Conservation (phyloP, 225 moss, liverwort and hornwort species). For the Pseudoscleropodium purum region DNA sequence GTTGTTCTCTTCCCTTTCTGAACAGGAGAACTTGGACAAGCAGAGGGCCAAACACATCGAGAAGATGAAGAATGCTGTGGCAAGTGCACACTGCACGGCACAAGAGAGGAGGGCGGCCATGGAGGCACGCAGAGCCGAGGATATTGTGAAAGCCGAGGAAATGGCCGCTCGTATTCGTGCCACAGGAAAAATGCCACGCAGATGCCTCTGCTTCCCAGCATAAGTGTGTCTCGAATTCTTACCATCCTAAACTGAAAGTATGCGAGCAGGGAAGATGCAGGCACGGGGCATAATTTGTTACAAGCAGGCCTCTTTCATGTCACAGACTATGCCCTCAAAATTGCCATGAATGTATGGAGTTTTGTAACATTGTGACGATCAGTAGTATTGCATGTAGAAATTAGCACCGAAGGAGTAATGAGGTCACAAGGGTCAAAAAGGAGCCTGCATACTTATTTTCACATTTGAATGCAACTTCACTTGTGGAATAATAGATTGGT, state of each 20-base stretch:
- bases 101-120: conserved; percentile 48
- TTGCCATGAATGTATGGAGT: neutral
- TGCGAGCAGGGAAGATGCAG: neutral
- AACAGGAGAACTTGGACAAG: conserved; percentile 44
- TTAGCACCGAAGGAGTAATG: neutral
- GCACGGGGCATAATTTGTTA: neutral
- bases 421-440: neutral
- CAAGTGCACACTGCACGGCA: conserved; percentile 38
- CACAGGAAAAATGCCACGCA: conserved; percentile 43
- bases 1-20: neutral
- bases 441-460: neutral
- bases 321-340: no score
- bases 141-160: conserved; percentile 45
- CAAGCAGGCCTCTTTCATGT: neutral
- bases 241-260: neutral
- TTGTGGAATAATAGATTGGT: neutral
- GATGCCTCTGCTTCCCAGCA: conserved; percentile 31
- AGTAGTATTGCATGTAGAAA: neutral
- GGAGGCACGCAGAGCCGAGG: conserved; percentile 47
- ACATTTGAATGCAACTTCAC: neutral
- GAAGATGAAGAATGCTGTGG: conserved; percentile 53
- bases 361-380: neutral
- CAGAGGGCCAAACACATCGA: conserved; percentile 46
- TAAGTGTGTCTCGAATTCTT: neutral
- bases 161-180: conserved; percentile 45